These are phyloP conservation scores for Daldinia concentrica DNA, from an alignment of 495 filamentous ascomycete species.

Conservation along the genomic window DNA sequence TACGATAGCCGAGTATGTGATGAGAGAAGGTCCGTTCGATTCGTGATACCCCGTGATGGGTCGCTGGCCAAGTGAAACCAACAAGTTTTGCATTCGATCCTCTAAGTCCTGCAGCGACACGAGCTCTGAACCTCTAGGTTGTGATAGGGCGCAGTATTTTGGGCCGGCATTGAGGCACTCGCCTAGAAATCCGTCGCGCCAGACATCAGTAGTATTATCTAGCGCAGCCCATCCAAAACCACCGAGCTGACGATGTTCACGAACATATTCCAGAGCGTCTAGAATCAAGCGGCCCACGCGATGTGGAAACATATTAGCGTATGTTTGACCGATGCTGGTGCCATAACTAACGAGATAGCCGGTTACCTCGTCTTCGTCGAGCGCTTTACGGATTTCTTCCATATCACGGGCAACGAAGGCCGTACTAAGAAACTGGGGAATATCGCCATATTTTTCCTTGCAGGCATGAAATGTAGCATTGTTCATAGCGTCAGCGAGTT, in stretches of 20 bases:
- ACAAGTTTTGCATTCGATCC: constrained; percentile 49
- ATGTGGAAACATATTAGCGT: constrained; percentile 59
- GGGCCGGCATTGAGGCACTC: constrained; percentile 58
- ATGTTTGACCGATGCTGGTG: constrained; percentile 69
- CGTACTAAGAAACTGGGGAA: constrained; percentile 54
- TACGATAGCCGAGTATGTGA: constrained; percentile 56
- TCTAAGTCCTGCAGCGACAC: constrained; percentile 49
- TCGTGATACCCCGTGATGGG: constrained; percentile 49
- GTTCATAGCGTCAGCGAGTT: constrained; percentile 52
- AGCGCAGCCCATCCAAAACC: constrained; percentile 58
- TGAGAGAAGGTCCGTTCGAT: constrained; percentile 50
- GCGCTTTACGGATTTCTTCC: constrained; percentile 59
- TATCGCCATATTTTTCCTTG: constrained; percentile 55
- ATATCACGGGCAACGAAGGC: constrained; percentile 59
- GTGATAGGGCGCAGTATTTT: constrained; percentile 53
- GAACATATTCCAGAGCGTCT: constrained; percentile 61
- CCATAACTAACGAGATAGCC: constrained; percentile 78
- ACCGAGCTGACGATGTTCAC: constrained; percentile 57
- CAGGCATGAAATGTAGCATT: constrained; percentile 56
- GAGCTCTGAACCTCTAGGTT: constrained; percentile 39
- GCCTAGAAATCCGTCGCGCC: constrained; percentile 59
- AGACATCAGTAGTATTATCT: constrained; percentile 58
- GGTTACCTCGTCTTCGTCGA: constrained; percentile 59
- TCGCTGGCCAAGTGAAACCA: constrained; percentile 47
- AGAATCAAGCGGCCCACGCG: constrained; percentile 58